phyloP scores from a whole-genome alignment of 768 basidiomycete species.

The Phaeotremella skinneri region DNA sequence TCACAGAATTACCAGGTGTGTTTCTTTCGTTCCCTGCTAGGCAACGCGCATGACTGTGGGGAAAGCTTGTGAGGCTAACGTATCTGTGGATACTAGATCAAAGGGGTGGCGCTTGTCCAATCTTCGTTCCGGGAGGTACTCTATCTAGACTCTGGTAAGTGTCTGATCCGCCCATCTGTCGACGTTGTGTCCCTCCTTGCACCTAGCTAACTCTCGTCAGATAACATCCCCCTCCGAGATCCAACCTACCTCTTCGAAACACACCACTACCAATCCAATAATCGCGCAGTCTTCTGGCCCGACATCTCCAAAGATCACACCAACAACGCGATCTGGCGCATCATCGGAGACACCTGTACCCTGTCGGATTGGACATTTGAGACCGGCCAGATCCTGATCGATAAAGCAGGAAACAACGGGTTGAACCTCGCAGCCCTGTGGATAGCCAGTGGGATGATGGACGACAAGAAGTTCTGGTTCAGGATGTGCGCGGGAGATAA shows the following conservation, averaged over 20 bases:
- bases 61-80: too few relatives aligned
- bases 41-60: too few relatives aligned
- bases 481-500: constrained; percentile 53
- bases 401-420: constrained; percentile 54
- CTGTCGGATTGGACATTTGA: constrained; percentile 53
- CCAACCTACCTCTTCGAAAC: constrained; percentile 53
- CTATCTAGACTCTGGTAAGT: constrained; percentile 51
- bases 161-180: too few relatives aligned
- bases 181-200: background rate
- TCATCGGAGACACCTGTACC: constrained; percentile 50
- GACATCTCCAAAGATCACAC: constrained; percentile 55
- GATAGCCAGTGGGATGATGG: constrained; percentile 51
- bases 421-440: constrained; percentile 54
- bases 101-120: constrained; percentile 50
- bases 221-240: constrained; percentile 53
- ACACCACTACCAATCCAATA: constrained; percentile 41
- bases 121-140: constrained; percentile 52
- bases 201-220: constrained; percentile 22
- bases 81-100: too few relatives aligned
- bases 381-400: constrained; percentile 53
- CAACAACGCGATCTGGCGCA: constrained; percentile 55
- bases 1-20: constrained; percentile 31
- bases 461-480: constrained; percentile 54
- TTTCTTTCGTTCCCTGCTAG: background rate
- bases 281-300: constrained; percentile 54